Percentiles rank a stretch among this genome's conserved stretches.
These are phyloP conservation scores for Macrotyloma uniflorum DNA, from an alignment of 306 rosid species.

Conservation along the genomic window DNA sequence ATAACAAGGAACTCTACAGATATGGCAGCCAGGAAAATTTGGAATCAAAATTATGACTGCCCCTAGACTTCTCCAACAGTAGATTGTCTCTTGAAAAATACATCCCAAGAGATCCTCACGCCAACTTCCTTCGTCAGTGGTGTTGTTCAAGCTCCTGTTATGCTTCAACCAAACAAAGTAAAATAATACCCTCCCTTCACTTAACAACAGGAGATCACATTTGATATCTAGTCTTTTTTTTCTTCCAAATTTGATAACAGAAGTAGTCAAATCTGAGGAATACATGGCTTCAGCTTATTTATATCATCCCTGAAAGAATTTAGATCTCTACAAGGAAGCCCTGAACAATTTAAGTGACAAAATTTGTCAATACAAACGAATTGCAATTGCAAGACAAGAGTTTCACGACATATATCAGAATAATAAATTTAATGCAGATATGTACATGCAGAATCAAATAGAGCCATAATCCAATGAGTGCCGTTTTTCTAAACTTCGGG, in stretches of 20 bases:
- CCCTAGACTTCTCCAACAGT: background rate
- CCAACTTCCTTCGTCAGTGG: background rate
- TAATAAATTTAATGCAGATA: background rate
- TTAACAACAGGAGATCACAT: background rate
- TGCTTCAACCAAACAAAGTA: slow-evolving; percentile 22
- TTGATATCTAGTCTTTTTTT: background rate
- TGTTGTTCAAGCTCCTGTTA: background rate
- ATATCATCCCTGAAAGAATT: background rate
- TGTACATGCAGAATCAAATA: background rate
- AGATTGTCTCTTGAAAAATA: background rate
- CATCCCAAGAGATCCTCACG: slow-evolving; percentile 9
- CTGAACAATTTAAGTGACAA: slow-evolving; percentile 20
- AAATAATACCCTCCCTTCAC: background rate
- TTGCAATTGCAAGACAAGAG: background rate
- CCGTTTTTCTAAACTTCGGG: background rate
- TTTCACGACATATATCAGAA: background rate
- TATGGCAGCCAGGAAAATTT: background rate
- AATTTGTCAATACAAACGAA: slow-evolving; percentile 6
- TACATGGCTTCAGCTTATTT: slow-evolving; percentile 20
- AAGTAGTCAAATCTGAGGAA: slow-evolving; percentile 16
- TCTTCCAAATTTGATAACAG: slow-evolving; percentile 1
- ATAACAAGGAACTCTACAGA: slow-evolving; percentile 24
- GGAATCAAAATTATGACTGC: slow-evolving; percentile 17
- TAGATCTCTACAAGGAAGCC: slow-evolving; percentile 30
- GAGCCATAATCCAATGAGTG: background rate